Evolutionary conservation across 202 grass and related monocot species (phyloP).

Genomic region (Panicum hallii): DNA sequence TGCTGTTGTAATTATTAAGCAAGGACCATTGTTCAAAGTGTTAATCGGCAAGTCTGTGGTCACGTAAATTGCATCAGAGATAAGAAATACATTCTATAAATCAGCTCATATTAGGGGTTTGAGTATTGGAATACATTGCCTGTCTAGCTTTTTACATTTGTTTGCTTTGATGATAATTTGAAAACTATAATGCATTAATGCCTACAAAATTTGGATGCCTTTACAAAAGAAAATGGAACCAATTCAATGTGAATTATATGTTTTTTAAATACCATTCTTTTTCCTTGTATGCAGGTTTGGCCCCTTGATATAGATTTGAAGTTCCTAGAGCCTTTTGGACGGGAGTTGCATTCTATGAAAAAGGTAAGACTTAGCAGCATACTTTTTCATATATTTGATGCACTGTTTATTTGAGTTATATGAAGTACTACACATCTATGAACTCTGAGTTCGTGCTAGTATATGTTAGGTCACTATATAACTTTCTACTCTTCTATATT

Average conservation of each 20-base stretch:
- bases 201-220: conserved; percentile 3
- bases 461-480: background rate
- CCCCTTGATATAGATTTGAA: conserved; percentile 91
- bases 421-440: conserved; percentile 7
- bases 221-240: background rate
- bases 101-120: background rate
- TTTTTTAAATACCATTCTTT: conserved; percentile 14
- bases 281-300: conserved; percentile 81
- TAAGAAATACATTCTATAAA: background rate
- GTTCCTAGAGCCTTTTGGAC: conserved; percentile 83
- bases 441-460: background rate
- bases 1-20: background rate
- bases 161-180: background rate
- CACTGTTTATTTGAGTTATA: conserved; percentile 27
- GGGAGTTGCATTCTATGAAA: conserved; percentile 76
- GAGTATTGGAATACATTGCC: background rate
- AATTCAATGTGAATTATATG: conserved; percentile 5
- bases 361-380: conserved; percentile 64
- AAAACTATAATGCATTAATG: background rate
- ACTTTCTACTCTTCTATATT: background rate
- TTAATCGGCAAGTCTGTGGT: background rate
- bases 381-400: conserved; percentile 6
- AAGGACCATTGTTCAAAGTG: background rate
- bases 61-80: background rate
- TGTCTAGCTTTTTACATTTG: background rate